Evolutionary conservation across 345 rosid genomes (phyloP), one percentile per base, ranked within the genome.

Genomic region (Syzygium grande): DNA sequence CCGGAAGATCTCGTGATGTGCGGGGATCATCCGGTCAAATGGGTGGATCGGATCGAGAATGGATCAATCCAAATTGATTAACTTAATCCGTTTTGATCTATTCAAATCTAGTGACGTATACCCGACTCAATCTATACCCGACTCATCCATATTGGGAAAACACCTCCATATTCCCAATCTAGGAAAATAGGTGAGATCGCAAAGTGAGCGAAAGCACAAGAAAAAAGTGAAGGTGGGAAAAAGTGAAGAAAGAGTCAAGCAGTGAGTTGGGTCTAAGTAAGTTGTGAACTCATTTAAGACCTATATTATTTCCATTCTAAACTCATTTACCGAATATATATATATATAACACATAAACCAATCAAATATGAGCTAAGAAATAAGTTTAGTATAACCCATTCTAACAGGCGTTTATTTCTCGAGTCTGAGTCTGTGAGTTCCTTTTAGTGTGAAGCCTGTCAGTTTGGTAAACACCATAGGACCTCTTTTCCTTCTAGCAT

Each of bases 121-220:
- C 51, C 38, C 38, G 51, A 46, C 9, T 9, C 51, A 49, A 6
- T 49, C 9, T 9, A 49, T 49, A 49, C 8, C 7, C 9, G 7
- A 5, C 25, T 1, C 10, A 58, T 0, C 2, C n/a, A 58, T 23
- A 0, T 58, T 2, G 13, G 1, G 10, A 0, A 58, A 58, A 58
- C 23, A 0, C 29, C 10, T 58, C 0, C 2, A 25, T 58, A 58
- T 58, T 58, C 0, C 0, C 4, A 58, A 58, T 25, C 0, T 58
- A 10, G 1, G 14, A 58, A 23, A 58, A 58, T 25, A 58, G 0
- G 25, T 4, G n/a, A 2, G 1, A 58, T 5, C 25, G 14, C 1
- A 6, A 22, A 58, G 1, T 1, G 3, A 58, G 25, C 0, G 0
- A 25, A 8, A 1, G 22, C 23, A n/a, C n/a, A n/a, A 0, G 23